phyloP scores from a whole-genome alignment of 371 early-diverging fungal species.

The Actinomucor elegans region DNA sequence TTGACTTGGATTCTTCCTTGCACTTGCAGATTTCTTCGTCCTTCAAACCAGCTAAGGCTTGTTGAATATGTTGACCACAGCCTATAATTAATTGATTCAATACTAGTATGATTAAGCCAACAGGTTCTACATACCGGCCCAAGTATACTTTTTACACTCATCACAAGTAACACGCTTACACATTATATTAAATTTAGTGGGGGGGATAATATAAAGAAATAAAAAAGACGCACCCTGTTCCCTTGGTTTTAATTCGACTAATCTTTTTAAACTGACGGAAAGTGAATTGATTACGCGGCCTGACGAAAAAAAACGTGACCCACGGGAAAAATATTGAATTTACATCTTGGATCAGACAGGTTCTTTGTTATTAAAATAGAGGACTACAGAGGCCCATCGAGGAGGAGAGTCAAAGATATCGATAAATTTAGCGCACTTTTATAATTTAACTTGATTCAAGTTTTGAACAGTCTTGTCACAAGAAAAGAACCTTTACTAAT shows the following conservation, averaged over 20 bases:
- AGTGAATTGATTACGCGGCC: slow-evolving; percentile 17
- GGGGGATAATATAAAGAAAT: not conserved
- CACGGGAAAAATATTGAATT: too few species aligned
- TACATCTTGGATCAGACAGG: too few species aligned
- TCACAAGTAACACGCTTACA: slow-evolving; percentile 26
- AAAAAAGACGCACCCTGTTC: not conserved
- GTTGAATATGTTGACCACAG: slow-evolving; percentile 31
- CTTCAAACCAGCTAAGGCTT: slow-evolving; percentile 35
- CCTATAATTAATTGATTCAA: slow-evolving; percentile 8
- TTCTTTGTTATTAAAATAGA: too few species aligned
- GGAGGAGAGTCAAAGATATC: too few species aligned
- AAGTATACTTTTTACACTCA: slow-evolving; percentile 29
- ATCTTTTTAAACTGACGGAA: not conserved
- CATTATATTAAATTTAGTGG: slow-evolving; percentile 12
- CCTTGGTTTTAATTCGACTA: not conserved
- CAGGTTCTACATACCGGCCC: slow-evolving; percentile 20
- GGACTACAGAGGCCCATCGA: too few species aligned
- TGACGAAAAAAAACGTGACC: slow-evolving; percentile 5
- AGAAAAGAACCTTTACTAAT: too few species aligned
- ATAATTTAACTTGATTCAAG: too few species aligned
- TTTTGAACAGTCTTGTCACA: too few species aligned
- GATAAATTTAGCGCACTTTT: too few species aligned
- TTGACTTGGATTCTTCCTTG: slow-evolving; percentile 17
- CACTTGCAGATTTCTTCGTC: slow-evolving; percentile 36
- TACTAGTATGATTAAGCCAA: too few species aligned